Percentiles rank a stretch among this genome's conserved stretches.
These are phyloP conservation scores for Phaeosphaeriaceae sp. DNA, from an alignment of 2,329 filamentous ascomycete genomes.

Conservation along the genomic window DNA sequence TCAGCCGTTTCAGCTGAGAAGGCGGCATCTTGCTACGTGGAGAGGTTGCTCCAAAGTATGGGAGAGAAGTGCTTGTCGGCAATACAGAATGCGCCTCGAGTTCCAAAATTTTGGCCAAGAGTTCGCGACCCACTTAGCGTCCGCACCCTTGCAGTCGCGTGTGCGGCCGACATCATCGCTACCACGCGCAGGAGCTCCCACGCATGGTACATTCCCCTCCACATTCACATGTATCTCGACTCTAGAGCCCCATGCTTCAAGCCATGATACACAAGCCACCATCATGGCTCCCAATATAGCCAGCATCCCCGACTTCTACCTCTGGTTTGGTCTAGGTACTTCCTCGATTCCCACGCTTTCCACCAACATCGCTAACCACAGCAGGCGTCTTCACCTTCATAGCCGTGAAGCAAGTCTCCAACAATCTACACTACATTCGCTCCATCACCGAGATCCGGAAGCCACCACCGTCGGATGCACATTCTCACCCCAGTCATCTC, in stretches of 20 bases:
- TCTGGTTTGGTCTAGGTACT: constrained; percentile 56
- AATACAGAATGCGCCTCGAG: constrained; percentile 2
- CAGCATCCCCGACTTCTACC: constrained; percentile 53
- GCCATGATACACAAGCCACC: constrained; percentile 4
- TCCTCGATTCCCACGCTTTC: background rate
- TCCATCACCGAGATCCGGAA: constrained; percentile 72
- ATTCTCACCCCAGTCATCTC: constrained; percentile 28
- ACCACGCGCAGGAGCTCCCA: background rate
- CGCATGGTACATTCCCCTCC: background rate
- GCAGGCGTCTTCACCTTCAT: constrained; percentile 63
- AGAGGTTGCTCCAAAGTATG: background rate
- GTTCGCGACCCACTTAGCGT: constrained; percentile 15
- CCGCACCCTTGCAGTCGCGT: constrained; percentile 18
- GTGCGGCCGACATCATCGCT: constrained; percentile 26
- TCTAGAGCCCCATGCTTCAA: constrained; percentile 15
- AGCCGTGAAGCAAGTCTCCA: constrained; percentile 64
- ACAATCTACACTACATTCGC: constrained; percentile 66
- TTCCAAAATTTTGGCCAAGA: constrained; percentile 30
- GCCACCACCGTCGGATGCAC: constrained; percentile 63
- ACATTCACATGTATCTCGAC: constrained; percentile 5
- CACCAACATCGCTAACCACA: constrained; percentile 51
- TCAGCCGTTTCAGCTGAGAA: constrained; percentile 95
- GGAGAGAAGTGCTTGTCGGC: background rate
- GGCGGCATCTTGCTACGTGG: constrained; percentile 72
- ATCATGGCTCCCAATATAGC: constrained; percentile 46